Evolutionary conservation across 2,329 filamentous ascomycete genomes (phyloP), one percentile per base, ranked within the genome.

Genomic region (Cercospora janseana): DNA sequence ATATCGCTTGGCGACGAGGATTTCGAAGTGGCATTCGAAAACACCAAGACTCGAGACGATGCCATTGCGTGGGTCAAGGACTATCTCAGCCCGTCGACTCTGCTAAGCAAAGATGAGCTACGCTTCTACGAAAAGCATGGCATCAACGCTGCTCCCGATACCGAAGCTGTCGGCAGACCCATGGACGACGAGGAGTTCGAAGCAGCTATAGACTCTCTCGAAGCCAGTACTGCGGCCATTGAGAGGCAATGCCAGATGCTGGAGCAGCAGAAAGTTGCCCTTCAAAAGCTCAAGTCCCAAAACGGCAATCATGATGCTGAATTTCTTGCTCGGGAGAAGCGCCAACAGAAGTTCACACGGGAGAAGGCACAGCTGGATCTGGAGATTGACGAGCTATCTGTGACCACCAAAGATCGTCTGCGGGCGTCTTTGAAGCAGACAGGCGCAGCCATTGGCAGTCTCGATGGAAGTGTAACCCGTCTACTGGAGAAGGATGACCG

Each of bases 181-280:
- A 66, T 86, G 37, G 69, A 73, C 10, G 82, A 87, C 50, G 70
- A 77, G 20, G 82, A 87, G 44, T 71, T 88, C 48, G 73, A 74
- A 46, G 67, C 72, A 31, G 85, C 85, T 12, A 81, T 86, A 42
- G 75, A 78, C 3, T 79, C 85, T 46, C 72, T 89, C n/a, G 75
- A 79, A 52, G 73, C 73, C 28, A 86, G 85, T 1, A 87, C 85
- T 0, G 75, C 75, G 13, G 77, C 76, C 13, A 85, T 88, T 21
- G 75, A 79, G 54, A 78, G 79, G 65, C 85, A 88, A 62, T 82
- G 77, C 21, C 79, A 82, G 61, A 72, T 77, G 0, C 65, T 88
- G 13, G 76, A 77, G 49, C 73, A 77, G 43, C 85, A 88, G 65
- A 79, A 81, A 52, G 77, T 80, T 58, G 82, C 82, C 7, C 65